A percentile compares a stretch with the other conserved stretches of the same genome.
phyloP scores from a whole-genome alignment of 2,329 filamentous ascomycete species.

The Nemania sp. region DNA sequence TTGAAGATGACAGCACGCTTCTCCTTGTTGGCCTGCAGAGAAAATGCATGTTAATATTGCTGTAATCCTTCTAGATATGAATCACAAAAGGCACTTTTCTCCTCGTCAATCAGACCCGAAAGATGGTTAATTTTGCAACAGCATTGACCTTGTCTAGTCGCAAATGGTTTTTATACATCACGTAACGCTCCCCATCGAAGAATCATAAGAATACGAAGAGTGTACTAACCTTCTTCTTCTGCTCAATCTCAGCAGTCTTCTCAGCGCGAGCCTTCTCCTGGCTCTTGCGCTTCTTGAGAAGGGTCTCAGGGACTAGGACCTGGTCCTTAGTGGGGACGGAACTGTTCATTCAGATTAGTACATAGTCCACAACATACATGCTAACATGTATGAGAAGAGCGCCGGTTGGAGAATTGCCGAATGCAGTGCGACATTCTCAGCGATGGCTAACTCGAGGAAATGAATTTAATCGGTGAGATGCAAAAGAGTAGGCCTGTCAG shows the following conservation, averaged over 20 bases:
- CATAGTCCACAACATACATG: slow-evolving; percentile 73
- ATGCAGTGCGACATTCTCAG: slow-evolving; percentile 90
- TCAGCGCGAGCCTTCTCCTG: slow-evolving; percentile 99
- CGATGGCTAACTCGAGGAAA: slow-evolving; percentile 85
- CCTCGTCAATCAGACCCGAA: slow-evolving; percentile 89
- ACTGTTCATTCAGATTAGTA: slow-evolving; percentile 83
- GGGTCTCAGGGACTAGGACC: slow-evolving; percentile 97
- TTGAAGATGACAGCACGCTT: slow-evolving; percentile 99
- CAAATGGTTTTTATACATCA: slow-evolving; percentile 90
- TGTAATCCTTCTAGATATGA: not conserved
- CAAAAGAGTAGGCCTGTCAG: slow-evolving; percentile 13
- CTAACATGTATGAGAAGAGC: slow-evolving; percentile 71
- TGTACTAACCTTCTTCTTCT: slow-evolving; percentile 88
- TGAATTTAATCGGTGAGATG: slow-evolving; percentile 83
- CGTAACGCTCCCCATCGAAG: slow-evolving; percentile 54
- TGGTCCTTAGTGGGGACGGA: slow-evolving; percentile 94
- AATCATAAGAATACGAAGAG: slow-evolving; percentile 30
- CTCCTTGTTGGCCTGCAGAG: slow-evolving; percentile 89
- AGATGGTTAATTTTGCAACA: slow-evolving; percentile 99
- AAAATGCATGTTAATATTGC: slow-evolving; percentile 53
- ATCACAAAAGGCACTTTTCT: slow-evolving; percentile 23
- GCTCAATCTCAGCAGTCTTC: slow-evolving; percentile 80
- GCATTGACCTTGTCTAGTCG: slow-evolving; percentile 98
- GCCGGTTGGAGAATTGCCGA: slow-evolving; percentile 93
- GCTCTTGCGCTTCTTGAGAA: slow-evolving; percentile 99